These are phyloP conservation scores for Apiospora aurea DNA, from an alignment of 2,329 filamentous ascomycete genomes.

Conservation along the genomic window DNA sequence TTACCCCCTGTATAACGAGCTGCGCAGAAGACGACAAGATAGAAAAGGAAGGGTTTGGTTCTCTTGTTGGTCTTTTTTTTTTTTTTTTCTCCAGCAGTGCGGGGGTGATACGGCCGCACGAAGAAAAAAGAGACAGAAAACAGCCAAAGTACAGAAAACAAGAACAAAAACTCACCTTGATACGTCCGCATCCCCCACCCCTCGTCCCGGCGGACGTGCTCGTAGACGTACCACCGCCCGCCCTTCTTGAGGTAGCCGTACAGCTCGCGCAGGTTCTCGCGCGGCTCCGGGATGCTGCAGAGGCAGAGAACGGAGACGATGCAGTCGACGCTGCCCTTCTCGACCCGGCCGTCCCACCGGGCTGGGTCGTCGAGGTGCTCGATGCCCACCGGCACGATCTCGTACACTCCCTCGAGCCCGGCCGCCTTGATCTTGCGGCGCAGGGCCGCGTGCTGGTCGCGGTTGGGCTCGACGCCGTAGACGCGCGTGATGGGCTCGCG, in stretches of 20 bases:
- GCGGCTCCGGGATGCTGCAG: constrained; percentile 68
- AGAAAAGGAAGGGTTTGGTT: background rate
- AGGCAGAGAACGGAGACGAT: constrained; percentile 68
- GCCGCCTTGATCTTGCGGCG: constrained; percentile 54
- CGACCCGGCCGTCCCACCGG: constrained; percentile 54
- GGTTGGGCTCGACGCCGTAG: constrained; percentile 71
- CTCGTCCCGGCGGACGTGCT: constrained; percentile 59
- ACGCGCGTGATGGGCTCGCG: constrained; percentile 50
- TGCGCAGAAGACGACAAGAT: background rate
- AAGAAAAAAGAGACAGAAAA: background rate
- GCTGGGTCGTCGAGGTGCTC: constrained; percentile 57
- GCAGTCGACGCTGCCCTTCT: constrained; percentile 61
- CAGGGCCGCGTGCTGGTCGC: constrained; percentile 57
- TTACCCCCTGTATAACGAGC: background rate
- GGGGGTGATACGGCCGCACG: background rate
- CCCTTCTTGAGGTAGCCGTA: constrained; percentile 67
- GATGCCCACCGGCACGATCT: constrained; percentile 68
- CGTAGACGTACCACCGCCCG: constrained; percentile 68
- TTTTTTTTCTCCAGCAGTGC: no score
- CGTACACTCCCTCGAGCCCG: constrained; percentile 64
- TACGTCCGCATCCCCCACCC: constrained; percentile 53
- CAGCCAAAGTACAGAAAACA: background rate
- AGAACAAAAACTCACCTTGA: constrained; percentile 53
- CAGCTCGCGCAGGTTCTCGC: constrained; percentile 60
- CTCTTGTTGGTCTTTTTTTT: background rate